phyloP scores from a whole-genome alignment of 2,329 filamentous ascomycete species.

The Hypoxylon sp. region DNA sequence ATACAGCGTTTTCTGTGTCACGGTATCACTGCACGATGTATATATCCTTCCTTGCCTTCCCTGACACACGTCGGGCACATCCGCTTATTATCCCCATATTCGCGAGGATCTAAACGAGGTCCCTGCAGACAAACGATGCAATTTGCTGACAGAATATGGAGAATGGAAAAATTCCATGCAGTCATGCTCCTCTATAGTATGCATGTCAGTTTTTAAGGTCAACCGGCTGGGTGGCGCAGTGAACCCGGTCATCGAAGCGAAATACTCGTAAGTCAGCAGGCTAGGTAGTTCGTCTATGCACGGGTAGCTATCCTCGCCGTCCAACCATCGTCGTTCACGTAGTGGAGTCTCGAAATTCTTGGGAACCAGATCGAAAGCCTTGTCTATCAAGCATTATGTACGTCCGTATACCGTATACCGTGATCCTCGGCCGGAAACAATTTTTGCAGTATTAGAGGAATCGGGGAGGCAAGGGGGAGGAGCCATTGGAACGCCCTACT shows the following conservation, averaged over 20 bases:
- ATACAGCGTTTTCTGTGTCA: conserved; percentile 1
- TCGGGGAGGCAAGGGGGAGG: conserved; percentile 13
- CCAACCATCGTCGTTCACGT: conserved; percentile 7
- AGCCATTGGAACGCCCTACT: conserved; percentile 17
- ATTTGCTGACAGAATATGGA: conserved; percentile 28
- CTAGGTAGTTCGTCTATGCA: conserved; percentile 12
- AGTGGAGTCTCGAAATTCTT: conserved; percentile 20
- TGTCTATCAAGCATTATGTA: background rate
- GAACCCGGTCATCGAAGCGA: conserved; percentile 14
- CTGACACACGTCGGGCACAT: conserved; percentile 24
- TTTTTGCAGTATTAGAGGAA: conserved; percentile 7
- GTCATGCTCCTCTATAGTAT: conserved; percentile 25
- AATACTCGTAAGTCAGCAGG: conserved; percentile 29
- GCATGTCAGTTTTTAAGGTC: conserved; percentile 21
- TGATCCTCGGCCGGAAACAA: conserved; percentile 1
- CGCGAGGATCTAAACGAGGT: conserved; percentile 6
- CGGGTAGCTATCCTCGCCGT: background rate
- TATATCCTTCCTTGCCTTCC: background rate
- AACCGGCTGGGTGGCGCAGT: conserved; percentile 32
- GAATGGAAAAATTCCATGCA: conserved; percentile 31
- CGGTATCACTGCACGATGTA: conserved; percentile 12
- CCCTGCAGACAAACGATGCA: conserved; percentile 14
- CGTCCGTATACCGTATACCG: background rate
- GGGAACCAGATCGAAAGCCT: conserved; percentile 28
- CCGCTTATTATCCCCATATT: conserved; percentile 4